Evolutionary conservation across 192 early-diverging fungal species (phyloP).

Genomic region (Physocladia obscura): DNA sequence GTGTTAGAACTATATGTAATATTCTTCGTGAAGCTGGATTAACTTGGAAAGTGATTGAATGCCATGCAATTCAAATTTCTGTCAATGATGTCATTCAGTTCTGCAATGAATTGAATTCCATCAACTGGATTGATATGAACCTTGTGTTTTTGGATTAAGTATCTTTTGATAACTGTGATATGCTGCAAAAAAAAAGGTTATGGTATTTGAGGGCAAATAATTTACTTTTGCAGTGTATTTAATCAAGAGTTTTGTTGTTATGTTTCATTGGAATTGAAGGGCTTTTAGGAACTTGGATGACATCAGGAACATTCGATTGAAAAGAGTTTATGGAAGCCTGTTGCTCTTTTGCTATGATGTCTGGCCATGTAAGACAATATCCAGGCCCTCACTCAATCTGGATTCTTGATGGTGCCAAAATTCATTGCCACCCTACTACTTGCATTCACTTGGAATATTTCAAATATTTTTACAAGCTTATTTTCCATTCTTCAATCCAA

Average conservation of each 20-base stretch:
- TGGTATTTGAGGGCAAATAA: conserved; percentile 18
- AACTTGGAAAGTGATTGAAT: too few species aligned
- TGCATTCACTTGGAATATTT: conserved; percentile 19
- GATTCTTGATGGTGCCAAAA: conserved; percentile 34
- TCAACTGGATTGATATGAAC: neutral
- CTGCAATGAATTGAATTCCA: neutral
- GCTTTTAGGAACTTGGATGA: conserved; percentile 8
- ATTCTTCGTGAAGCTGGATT: conserved; percentile 4
- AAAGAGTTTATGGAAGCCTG: conserved; percentile 5
- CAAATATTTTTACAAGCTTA: conserved; percentile 26
- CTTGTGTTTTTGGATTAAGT: too few species aligned
- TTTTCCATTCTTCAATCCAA: conserved; percentile 32
- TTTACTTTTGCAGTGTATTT: conserved; percentile 16
- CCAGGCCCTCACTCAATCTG: conserved; percentile 21
- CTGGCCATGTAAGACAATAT: conserved; percentile 7
- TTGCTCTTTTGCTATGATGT: neutral
- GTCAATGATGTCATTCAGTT: conserved; percentile 12
- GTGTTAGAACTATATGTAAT: neutral
- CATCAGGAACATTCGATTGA: conserved; percentile 18
- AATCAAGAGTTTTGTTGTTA: conserved; percentile 15
- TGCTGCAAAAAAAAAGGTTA: neutral
- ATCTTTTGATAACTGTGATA: too few species aligned
- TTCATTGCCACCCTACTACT: conserved; percentile 1
- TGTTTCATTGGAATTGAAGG: conserved; percentile 18
- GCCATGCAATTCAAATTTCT: conserved; percentile 24